These are phyloP conservation scores for Neostapfia colusana DNA, from an alignment of 176 grass and related monocot genomes.

Conservation along the genomic window DNA sequence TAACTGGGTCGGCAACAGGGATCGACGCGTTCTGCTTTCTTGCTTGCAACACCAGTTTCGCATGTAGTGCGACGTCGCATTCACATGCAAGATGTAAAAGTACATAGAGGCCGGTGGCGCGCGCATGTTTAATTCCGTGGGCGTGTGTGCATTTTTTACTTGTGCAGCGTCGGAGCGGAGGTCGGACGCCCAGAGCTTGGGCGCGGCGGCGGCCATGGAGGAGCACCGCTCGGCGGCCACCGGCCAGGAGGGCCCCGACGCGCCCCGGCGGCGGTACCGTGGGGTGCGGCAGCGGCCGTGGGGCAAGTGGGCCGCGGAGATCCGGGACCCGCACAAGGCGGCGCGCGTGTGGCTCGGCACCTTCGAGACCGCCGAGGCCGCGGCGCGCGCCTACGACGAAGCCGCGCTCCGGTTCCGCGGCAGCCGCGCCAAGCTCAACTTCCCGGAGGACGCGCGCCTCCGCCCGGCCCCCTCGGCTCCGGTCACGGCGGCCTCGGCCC, in stretches of 20 bases:
- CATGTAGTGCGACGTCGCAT: constrained; percentile 14
- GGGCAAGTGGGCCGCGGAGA: constrained; percentile 99
- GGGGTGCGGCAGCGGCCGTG: constrained; percentile 96
- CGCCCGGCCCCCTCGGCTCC: constrained; percentile 7
- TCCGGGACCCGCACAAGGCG: constrained; percentile 95
- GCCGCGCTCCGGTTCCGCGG: constrained; percentile 93
- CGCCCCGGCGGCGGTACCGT: constrained; percentile 59
- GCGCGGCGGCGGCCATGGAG: constrained; percentile 45
- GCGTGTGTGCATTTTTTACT: constrained; percentile 33
- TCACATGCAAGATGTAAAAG: constrained; percentile 28
- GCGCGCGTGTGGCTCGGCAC: constrained; percentile 98
- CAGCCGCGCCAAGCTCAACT: constrained; percentile 95
- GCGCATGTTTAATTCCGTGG: not conserved
- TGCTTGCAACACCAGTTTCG: constrained; percentile 1
- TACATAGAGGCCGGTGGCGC: no score
- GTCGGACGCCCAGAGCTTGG: constrained; percentile 32
- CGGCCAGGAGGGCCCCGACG: constrained; percentile 17
- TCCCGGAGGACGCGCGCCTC: constrained; percentile 84
- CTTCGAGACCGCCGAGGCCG: constrained; percentile 94
- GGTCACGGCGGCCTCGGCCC: not conserved
- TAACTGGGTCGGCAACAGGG: constrained; percentile 3
- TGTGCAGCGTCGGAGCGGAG: constrained; percentile 47
- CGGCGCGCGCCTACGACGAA: constrained; percentile 89
- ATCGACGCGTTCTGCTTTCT: not conserved
- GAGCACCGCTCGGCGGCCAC: constrained; percentile 32